A percentile compares a stretch with the other conserved stretches of the same genome.
Conservation (phyloP, 768 basidiomycete species). For the Suillus subluteus region DNA sequence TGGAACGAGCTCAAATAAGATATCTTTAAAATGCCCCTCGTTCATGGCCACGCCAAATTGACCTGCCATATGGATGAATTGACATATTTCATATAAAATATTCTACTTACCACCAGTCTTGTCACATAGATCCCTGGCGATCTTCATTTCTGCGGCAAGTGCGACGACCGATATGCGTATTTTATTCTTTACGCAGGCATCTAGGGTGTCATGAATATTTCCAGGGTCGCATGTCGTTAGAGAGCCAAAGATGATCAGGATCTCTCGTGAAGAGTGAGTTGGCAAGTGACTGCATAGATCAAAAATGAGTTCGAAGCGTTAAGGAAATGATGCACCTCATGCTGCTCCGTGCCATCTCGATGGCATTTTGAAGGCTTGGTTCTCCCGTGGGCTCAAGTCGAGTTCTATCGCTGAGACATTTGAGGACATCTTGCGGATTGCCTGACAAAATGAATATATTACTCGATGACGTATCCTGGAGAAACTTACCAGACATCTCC, state of each 20-base stretch:
- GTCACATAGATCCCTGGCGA: conserved; percentile 89
- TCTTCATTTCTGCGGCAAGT: conserved; percentile 97
- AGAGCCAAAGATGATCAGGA: conserved; percentile 92
- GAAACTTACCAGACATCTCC: conserved; percentile 83
- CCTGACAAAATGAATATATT: conserved; percentile 48
- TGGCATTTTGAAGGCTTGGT: conserved; percentile 93
- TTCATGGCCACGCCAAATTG: conserved; percentile 97
- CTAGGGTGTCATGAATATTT: conserved; percentile 93
- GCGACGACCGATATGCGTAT: conserved; percentile 94
- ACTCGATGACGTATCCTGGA: conserved; percentile 8
- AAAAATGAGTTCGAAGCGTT: conserved; percentile 8
- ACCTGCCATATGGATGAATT: conserved; percentile 43
- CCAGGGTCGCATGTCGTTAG: conserved; percentile 97
- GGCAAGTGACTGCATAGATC: conserved; percentile 80
- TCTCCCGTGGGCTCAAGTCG: conserved; percentile 91
- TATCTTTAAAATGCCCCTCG: conserved; percentile 95
- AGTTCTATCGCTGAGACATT: conserved; percentile 80
- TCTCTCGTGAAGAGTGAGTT: conserved; percentile 94
- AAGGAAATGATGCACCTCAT: conserved; percentile 69
- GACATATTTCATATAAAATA: conserved; percentile 4
- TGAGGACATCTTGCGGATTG: conserved; percentile 96
- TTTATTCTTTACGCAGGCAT: conserved; percentile 78
- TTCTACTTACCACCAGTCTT: conserved; percentile 78
- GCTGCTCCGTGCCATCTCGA: conserved; percentile 94
- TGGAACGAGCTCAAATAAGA: conserved; percentile 93